Conservation (phyloP, 192 early-diverging fungal genomes). For the Funneliformis mosseae region DNA sequence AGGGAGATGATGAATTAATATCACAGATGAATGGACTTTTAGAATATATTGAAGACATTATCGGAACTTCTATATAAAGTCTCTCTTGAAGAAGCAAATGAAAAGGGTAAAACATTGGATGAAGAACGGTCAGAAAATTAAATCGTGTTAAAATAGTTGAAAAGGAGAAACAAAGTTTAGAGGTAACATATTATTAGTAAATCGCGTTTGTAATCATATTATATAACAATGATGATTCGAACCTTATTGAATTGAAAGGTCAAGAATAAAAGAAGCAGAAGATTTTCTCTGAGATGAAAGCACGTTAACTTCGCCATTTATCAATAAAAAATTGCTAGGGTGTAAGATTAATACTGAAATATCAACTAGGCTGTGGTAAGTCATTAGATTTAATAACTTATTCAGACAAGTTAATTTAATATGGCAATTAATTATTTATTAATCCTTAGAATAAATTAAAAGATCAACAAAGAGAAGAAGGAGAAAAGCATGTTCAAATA, state of each 20-base stretch:
- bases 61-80: constrained; percentile 96
- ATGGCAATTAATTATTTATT: neutral
- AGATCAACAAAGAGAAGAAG: constrained; percentile 61
- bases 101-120: constrained; percentile 74
- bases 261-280: constrained; percentile 81
- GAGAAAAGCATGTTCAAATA: constrained; percentile 52
- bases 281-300: constrained; percentile 78
- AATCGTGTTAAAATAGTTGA: constrained; percentile 87
- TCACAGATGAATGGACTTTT: constrained; percentile 96
- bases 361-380: constrained; percentile 50
- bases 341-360: constrained; percentile 54
- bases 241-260: constrained; percentile 36
- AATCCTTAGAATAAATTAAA: constrained; percentile 51
- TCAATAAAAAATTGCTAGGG: constrained; percentile 72
- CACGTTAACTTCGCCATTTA: too few species aligned
- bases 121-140: constrained; percentile 76
- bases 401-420: neutral
- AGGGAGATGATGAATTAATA: constrained; percentile 98
- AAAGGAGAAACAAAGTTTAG: constrained; percentile 78
- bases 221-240: neutral
- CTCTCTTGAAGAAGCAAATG: constrained; percentile 73
- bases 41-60: constrained; percentile 98
- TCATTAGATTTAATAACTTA: neutral
- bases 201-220: neutral
- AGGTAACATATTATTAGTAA: constrained; percentile 50